Evolutionary conservation across 2,329 filamentous ascomycete species (phyloP).

Genomic region (Xylaria sp.): DNA sequence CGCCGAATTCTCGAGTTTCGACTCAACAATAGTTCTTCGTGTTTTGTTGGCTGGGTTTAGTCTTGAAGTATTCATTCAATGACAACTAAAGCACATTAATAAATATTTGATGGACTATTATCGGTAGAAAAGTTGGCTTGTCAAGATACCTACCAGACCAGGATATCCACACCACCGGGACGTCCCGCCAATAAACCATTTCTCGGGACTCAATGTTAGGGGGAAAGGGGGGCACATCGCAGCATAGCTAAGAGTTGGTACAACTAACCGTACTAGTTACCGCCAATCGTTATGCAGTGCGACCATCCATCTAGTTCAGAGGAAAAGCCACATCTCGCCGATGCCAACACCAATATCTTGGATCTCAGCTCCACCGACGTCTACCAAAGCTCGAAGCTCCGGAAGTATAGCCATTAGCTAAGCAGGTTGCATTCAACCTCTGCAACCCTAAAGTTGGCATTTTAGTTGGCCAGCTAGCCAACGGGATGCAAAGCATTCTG

Average conservation of each 20-base stretch:
- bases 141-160: conserved; percentile 26
- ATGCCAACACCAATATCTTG: conserved; percentile 27
- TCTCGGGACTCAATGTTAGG: conserved; percentile 32
- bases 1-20: neutral
- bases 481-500: neutral
- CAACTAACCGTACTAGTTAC: conserved; percentile 26
- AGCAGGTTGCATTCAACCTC: neutral
- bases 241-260: conserved; percentile 24
- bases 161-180: conserved; percentile 41
- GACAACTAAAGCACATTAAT: conserved; percentile 7
- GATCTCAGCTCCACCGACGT: conserved; percentile 8
- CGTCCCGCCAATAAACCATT: conserved; percentile 41
- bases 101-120: neutral
- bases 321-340: conserved; percentile 19
- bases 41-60: neutral
- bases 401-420: conserved; percentile 1
- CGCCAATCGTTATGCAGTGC: conserved; percentile 34
- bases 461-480: neutral
- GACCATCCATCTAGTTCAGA: conserved; percentile 32
- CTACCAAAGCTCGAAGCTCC: conserved; percentile 5
- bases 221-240: conserved; percentile 31
- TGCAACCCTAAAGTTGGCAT: neutral
- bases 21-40: neutral
- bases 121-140: conserved; percentile 13
- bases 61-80: conserved; percentile 8